phyloP scores from a whole-genome alignment of 306 rosid genomes.

The Medicago ruthenica region DNA sequence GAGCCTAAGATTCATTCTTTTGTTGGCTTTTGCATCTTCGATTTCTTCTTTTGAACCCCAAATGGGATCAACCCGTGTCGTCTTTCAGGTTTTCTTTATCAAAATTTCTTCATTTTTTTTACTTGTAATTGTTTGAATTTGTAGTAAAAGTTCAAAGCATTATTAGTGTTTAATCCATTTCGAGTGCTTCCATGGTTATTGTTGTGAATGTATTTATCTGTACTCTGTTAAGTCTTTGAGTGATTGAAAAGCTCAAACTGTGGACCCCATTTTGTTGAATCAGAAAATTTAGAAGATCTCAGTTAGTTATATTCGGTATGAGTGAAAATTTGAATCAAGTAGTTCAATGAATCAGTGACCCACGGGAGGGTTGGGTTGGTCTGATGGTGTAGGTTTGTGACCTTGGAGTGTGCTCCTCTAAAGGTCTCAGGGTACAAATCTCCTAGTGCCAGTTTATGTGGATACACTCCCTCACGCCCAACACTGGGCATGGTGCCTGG shows the following conservation, averaged over 20 bases:
- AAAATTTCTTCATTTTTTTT: not conserved
- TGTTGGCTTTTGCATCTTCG: constrained; percentile 37
- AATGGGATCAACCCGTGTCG: constrained; percentile 81
- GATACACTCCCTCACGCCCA: no score
- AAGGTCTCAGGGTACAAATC: no score
- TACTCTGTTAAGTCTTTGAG: not conserved
- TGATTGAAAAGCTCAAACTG: not conserved
- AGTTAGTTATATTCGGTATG: constrained; percentile 29
- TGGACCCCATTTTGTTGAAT: constrained; percentile 20
- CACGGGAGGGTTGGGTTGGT: no score
- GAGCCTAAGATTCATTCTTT: constrained; percentile 39
- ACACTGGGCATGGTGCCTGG: no score
- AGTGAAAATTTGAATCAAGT: constrained; percentile 26
- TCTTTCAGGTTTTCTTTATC: constrained; percentile 68
- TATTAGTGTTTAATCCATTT: constrained; percentile 13
- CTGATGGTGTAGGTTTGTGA: no score
- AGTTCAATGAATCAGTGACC: constrained; percentile 13
- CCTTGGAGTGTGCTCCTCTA: no score
- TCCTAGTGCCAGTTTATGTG: no score
- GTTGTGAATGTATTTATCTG: not conserved
- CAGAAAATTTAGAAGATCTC: constrained; percentile 7
- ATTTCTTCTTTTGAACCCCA: constrained; percentile 51
- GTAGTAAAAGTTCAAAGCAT: constrained; percentile 20
- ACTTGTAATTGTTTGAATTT: constrained; percentile 23
- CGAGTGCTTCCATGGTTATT: no score